Conservation (phyloP, 148 eudicot species). For the Rhododendron ferrugineum region DNA sequence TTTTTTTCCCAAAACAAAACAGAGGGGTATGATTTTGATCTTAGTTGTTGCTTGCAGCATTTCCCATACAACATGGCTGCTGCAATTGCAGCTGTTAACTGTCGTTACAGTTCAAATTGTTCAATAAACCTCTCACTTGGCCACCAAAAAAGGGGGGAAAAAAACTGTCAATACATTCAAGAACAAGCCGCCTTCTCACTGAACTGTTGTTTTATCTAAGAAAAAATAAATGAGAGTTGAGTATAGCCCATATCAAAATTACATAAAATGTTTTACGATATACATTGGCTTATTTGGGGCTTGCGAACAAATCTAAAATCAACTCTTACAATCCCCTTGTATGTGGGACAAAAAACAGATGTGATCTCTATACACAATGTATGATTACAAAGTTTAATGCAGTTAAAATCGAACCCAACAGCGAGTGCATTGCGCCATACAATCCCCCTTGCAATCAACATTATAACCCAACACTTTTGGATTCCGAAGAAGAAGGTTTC, state of each 20-base stretch:
- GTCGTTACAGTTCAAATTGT: not conserved
- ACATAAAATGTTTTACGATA: not conserved
- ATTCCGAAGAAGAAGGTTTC: slow-evolving; percentile 74
- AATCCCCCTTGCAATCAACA: slow-evolving; percentile 97
- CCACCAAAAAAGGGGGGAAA: not conserved
- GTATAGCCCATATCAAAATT: not conserved
- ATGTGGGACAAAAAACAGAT: not conserved
- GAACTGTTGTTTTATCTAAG: too few relatives aligned
- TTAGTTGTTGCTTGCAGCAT: not conserved
- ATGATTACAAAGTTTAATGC: not conserved
- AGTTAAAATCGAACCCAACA: slow-evolving; percentile 93
- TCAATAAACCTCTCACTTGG: not conserved
- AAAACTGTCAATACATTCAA: not conserved
- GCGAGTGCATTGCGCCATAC: slow-evolving; percentile 92
- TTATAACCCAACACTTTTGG: slow-evolving; percentile 82
- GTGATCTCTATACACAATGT: not conserved
- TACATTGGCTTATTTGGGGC: not conserved
- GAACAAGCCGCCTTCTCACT: not conserved
- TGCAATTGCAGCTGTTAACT: not conserved
- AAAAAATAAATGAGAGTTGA: too few relatives aligned
- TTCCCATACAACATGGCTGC: not conserved
- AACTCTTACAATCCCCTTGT: not conserved
- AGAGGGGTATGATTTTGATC: not conserved
- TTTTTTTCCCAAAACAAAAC: not conserved
- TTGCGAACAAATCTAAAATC: not conserved